Evolutionary conservation across 768 basidiomycete species (phyloP).

Genomic region (Hygrocybe punicea): DNA sequence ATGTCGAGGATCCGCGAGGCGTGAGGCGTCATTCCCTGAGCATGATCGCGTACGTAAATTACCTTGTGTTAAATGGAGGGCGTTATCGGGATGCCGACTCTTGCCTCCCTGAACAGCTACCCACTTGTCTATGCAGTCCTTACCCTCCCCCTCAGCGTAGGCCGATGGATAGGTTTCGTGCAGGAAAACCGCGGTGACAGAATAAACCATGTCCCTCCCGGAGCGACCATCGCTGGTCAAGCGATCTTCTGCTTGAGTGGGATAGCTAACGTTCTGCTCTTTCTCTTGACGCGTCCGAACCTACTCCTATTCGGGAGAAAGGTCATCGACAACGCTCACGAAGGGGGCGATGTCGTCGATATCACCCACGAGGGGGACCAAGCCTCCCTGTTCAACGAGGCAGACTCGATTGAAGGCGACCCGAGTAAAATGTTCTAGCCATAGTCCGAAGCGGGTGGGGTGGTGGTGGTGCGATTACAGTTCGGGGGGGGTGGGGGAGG

Average conservation of each 20-base stretch:
- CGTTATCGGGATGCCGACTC: neutral
- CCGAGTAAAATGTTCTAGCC: too few relatives aligned
- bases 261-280: conserved; percentile 5
- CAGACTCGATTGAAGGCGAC: too few relatives aligned
- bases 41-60: conserved; percentile 10
- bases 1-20: neutral
- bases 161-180: conserved; percentile 6
- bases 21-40: neutral
- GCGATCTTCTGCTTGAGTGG: conserved; percentile 6
- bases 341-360: too few relatives aligned
- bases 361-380: too few relatives aligned
- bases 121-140: conserved; percentile 8
- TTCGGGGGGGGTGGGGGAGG: too few relatives aligned
- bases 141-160: conserved; percentile 7
- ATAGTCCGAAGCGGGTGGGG: too few relatives aligned
- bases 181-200: conserved; percentile 1
- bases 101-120: neutral
- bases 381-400: too few relatives aligned
- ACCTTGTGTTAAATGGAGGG: neutral
- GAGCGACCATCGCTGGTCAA: neutral
- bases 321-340: too few relatives aligned
- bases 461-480: too few relatives aligned
- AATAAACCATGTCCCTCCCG: neutral
- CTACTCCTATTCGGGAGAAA: neutral
- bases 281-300: conserved; percentile 2